phyloP scores from a whole-genome alignment of 495 filamentous ascomycete species.

The Filosporella fistucella region DNA sequence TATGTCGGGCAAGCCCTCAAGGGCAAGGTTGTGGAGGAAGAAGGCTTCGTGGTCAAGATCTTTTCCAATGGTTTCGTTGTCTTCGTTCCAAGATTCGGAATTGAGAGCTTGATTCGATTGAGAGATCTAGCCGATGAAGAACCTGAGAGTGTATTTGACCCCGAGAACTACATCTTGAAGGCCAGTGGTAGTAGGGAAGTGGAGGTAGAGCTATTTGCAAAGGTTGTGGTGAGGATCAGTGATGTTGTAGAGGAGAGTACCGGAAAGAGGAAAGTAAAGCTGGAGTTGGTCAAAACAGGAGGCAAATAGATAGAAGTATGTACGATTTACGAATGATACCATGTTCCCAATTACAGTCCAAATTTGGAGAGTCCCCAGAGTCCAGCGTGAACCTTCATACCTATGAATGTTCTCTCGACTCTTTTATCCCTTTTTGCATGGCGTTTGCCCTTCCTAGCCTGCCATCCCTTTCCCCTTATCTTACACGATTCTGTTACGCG shows the following conservation, averaged over 20 bases:
- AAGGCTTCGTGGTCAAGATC: slow-evolving; percentile 93
- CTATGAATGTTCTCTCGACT: too few relatives aligned
- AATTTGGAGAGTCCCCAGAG: too few relatives aligned
- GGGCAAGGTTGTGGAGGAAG: slow-evolving; percentile 71
- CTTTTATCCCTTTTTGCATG: too few relatives aligned
- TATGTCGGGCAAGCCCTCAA: slow-evolving; percentile 96
- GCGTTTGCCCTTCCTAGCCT: too few relatives aligned
- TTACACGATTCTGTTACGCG: too few relatives aligned
- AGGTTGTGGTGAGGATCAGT: slow-evolving; percentile 79
- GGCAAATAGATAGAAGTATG: slow-evolving; percentile 5
- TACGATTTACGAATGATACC: too few relatives aligned
- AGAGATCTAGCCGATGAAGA: slow-evolving; percentile 75
- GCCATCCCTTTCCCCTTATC: too few relatives aligned
- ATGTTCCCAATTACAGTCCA: too few relatives aligned
- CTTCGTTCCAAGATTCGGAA: slow-evolving; percentile 91
- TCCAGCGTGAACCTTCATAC: too few relatives aligned
- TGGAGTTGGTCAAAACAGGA: slow-evolving; percentile 45
- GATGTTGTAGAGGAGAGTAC: slow-evolving; percentile 91
- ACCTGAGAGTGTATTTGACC: slow-evolving; percentile 74
- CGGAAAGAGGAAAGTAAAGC: slow-evolving; percentile 83
- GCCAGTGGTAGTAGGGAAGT: slow-evolving; percentile 49
- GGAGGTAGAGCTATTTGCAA: slow-evolving; percentile 79
- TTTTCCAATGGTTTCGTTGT: slow-evolving; percentile 97
- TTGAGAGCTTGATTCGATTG: slow-evolving; percentile 84
- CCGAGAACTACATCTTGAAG: slow-evolving; percentile 71